Conservation (phyloP, 2,329 filamentous ascomycete species). For the Aspergillus oerlinghausenensis region DNA sequence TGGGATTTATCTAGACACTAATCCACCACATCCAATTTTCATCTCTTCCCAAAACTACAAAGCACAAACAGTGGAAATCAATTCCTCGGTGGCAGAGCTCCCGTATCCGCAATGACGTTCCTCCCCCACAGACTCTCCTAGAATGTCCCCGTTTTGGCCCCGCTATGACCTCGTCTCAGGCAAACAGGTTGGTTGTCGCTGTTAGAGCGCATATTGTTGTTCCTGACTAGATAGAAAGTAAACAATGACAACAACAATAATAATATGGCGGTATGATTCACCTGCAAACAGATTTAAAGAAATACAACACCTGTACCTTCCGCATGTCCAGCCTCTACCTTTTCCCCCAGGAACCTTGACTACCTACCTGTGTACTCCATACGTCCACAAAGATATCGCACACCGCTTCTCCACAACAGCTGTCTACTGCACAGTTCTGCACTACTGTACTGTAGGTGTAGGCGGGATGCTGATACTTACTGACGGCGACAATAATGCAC, state of each 20-base stretch:
- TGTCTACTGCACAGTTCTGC: not conserved
- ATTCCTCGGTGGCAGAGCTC: not conserved
- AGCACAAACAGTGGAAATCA: not conserved
- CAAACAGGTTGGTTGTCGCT: not conserved
- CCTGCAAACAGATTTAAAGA: no score
- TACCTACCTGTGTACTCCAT: no score
- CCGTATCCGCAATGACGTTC: not conserved
- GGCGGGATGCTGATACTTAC: not conserved
- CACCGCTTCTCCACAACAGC: not conserved
- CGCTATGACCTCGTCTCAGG: not conserved
- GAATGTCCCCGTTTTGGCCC: not conserved
- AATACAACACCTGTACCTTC: no score
- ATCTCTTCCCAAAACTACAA: no score
- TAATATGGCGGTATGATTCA: not conserved
- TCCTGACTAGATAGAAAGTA: not conserved
- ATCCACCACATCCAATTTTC: not conserved
- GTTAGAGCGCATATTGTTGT: not conserved
- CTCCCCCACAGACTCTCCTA: not conserved
- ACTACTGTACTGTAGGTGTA: not conserved
- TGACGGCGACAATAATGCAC: not conserved
- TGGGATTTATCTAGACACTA: not conserved
- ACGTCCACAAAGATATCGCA: not conserved
- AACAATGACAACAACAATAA: not conserved
- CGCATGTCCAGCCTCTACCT: no score
- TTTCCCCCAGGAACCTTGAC: no score